phyloP scores from a whole-genome alignment of 2,329 filamentous ascomycete genomes.

The Claviceps capensis region DNA sequence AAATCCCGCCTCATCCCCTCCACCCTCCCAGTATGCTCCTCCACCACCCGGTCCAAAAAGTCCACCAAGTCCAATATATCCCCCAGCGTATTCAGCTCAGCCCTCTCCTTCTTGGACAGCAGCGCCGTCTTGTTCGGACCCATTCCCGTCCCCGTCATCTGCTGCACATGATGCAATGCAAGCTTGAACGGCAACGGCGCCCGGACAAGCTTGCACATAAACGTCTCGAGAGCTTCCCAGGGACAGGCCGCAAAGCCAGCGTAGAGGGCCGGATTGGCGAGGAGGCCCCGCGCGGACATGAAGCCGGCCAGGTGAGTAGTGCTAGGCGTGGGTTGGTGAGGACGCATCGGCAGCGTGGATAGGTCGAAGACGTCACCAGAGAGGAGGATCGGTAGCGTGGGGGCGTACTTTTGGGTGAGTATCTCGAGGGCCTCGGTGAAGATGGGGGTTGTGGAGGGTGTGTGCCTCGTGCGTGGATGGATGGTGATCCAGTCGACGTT shows the following conservation, averaged over 20 bases:
- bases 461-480: constrained; percentile 50
- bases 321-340: constrained; percentile 13
- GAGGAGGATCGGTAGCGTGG: constrained; percentile 47
- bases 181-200: constrained; percentile 50
- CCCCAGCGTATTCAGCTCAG: constrained; percentile 31
- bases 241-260: constrained; percentile 41
- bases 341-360: constrained; percentile 25
- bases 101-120: constrained; percentile 42
- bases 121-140: constrained; percentile 37
- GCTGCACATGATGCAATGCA: constrained; percentile 49
- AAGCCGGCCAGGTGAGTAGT: constrained; percentile 44
- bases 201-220: constrained; percentile 43
- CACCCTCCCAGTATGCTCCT: constrained; percentile 18
- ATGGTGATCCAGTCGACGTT: constrained; percentile 57
- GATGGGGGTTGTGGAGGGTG: constrained; percentile 47
- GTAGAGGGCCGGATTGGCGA: constrained; percentile 55
- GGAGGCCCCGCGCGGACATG: constrained; percentile 56
- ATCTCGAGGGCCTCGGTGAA: constrained; percentile 45
- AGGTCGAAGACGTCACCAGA: constrained; percentile 58
- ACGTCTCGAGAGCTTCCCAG: constrained; percentile 48
- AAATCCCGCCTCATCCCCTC: constrained; percentile 20
- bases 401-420: constrained; percentile 36
- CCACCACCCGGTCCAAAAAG: constrained; percentile 40
- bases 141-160: constrained; percentile 51
- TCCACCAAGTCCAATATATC: constrained; percentile 47